Evolutionary conservation across 2,329 filamentous ascomycete species (phyloP), one percentile per base, ranked within the genome.

Genomic region (Xylariaceae sp.): DNA sequence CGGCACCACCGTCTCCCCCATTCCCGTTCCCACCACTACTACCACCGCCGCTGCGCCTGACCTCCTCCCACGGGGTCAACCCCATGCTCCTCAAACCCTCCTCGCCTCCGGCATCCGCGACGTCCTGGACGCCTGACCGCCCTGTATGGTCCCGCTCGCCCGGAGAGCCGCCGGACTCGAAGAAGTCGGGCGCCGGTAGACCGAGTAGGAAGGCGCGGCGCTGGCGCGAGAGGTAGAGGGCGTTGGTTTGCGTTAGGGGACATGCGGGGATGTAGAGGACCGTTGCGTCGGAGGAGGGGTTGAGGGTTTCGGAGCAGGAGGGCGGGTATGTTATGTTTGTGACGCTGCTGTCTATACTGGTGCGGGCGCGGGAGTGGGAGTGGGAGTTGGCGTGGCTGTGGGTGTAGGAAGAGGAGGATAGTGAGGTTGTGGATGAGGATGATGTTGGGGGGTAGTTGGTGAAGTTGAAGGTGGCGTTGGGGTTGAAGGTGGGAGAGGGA

Each of bases 191-290:
- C 0, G 82, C 84, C 1, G 87, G 87, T 1, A 79, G 83, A 4
- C 91, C 92, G 1, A 78, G 71, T 3, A 88, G 74, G 63, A 94
- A 94, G 0, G 85, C 82, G 24, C 84, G 80, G 16, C 90, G 82
- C 75, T 96, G 92, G 19, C 84, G 81, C 2, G 76, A 81, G 1
- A 93, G 78, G 69, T 92, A 95, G 28, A 84, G 75, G 0, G 89
- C 87, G 68, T 95, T 96, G 39, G 81, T 79, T 51, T 87, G 83
- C 0, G 91, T 96, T 28, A 92, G 80, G 0, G 93, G 92, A 53
- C 90, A 94, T 0, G 90, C 87, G 0, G 93, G 92, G 51, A 96
- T 95, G 69, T 97, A 96, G 59, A 96, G 69, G 0, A 96, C 5
- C 67, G 0, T 96, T 91, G 67, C 86, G 91, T 0, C 88, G 90